phyloP scores from a whole-genome alignment of 805 yeast genomes.

The Suhomyces kilbournensis region DNA sequence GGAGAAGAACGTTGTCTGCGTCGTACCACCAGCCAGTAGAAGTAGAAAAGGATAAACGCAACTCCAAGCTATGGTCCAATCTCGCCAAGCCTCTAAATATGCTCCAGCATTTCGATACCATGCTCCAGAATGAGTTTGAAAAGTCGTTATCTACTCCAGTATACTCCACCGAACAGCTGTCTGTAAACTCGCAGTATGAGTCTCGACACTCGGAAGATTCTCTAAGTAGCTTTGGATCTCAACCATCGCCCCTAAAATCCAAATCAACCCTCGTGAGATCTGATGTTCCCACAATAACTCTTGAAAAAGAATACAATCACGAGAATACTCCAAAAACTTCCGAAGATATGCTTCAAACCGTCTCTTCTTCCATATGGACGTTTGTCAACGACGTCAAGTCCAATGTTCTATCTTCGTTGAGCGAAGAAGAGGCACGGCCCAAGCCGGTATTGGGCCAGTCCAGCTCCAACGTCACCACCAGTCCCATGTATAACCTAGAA shows the following conservation, averaged over 20 bases:
- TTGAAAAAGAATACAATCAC: not conserved
- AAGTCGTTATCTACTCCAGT: constrained; percentile 21
- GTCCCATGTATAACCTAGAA: constrained; percentile 22
- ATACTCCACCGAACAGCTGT: not conserved
- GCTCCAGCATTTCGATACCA: constrained; percentile 65
- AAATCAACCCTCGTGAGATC: constrained; percentile 17
- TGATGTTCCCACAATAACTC: not conserved
- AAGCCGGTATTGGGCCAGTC: not conserved
- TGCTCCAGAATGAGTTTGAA: constrained; percentile 65
- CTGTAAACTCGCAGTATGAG: constrained; percentile 6
- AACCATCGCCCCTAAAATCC: constrained; percentile 24
- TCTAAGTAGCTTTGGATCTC: constrained; percentile 19
- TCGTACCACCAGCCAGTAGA: constrained; percentile 1
- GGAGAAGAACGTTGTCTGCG: constrained; percentile 12
- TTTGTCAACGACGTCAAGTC: constrained; percentile 41
- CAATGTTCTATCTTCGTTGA: constrained; percentile 29
- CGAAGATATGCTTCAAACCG: constrained; percentile 39
- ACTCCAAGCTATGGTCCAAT: constrained; percentile 30
- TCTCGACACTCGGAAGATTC: constrained; percentile 26
- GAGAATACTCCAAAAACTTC: not conserved
- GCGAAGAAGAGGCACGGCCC: constrained; percentile 9
- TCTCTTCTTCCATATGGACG: constrained; percentile 41
- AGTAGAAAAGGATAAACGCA: constrained; percentile 3
- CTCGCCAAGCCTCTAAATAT: constrained; percentile 39
- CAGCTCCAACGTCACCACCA: not conserved